Percentiles rank a stretch among this genome's conserved stretches.
These are phyloP conservation scores for Yamadazyma conglobata DNA, from an alignment of 1,139 yeast species.

Conservation along the genomic window DNA sequence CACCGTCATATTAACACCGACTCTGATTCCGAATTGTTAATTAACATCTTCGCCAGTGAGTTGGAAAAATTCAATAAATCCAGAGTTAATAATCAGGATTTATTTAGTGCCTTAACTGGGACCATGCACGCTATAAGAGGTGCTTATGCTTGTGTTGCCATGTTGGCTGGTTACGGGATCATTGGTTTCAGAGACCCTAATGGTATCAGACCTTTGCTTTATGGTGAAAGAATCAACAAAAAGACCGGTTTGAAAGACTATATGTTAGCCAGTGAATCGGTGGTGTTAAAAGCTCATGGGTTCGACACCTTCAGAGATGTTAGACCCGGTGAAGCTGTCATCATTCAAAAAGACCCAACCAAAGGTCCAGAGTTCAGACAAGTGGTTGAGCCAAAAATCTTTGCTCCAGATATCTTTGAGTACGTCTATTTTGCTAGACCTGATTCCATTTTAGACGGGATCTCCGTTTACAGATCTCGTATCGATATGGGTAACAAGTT, in stretches of 20 bases:
- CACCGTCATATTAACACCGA: conserved; percentile 98
- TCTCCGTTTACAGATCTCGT: conserved; percentile 89
- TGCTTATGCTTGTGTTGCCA: conserved; percentile 92
- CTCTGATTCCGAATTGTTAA: conserved; percentile 86
- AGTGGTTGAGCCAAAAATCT: conserved; percentile 72
- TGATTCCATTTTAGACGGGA: conserved; percentile 92
- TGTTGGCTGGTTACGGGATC: conserved; percentile 94
- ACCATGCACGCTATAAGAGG: conserved; percentile 82
- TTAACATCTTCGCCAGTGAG: conserved; percentile 89
- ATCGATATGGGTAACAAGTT: conserved; percentile 91
- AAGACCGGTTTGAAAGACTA: conserved; percentile 77
- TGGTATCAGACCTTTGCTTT: conserved; percentile 87
- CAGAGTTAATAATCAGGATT: conserved; percentile 87
- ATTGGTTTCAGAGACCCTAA: conserved; percentile 97
- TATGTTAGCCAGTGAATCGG: conserved; percentile 95
- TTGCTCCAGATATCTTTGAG: conserved; percentile 95
- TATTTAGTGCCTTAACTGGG: conserved; percentile 80
- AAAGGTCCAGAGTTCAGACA: conserved; percentile 75
- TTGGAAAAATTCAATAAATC: conserved; percentile 88
- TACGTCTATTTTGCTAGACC: conserved; percentile 98
- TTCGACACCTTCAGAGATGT: conserved; percentile 77
- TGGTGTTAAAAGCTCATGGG: conserved; percentile 92
- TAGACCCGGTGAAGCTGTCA: conserved; percentile 94
- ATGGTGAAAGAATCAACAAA: conserved; percentile 72
- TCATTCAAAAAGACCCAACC: conserved; percentile 62